phyloP scores from a whole-genome alignment of 495 filamentous ascomycete genomes.

The Cercophora newfieldiana region DNA sequence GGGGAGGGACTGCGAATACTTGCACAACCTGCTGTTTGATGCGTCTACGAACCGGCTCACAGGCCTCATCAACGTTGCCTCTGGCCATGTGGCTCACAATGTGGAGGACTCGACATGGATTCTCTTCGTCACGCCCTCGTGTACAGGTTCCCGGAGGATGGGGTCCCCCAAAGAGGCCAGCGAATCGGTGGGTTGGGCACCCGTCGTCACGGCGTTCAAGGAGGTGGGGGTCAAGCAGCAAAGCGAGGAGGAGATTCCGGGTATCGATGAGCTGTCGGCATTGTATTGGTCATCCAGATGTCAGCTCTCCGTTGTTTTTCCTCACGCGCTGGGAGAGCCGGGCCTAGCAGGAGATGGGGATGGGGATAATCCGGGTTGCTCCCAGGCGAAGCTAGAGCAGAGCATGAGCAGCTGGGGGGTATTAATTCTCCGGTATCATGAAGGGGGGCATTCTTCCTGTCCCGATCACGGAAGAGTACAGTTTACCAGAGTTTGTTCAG shows the following conservation, averaged over 20 bases:
- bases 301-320: conserved; percentile 1
- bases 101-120: neutral
- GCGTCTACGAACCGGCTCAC: conserved; percentile 9
- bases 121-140: neutral
- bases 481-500: too few relatives aligned
- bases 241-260: neutral
- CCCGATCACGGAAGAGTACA: neutral
- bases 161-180: too few relatives aligned
- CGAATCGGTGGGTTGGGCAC: neutral
- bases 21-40: conserved; percentile 21
- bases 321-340: conserved; percentile 6
- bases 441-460: neutral
- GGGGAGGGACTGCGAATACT: neutral
- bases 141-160: neutral
- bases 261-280: conserved; percentile 8
- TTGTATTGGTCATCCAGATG: conserved; percentile 12
- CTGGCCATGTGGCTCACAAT: conserved; percentile 18
- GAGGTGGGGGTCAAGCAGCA: neutral
- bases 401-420: neutral
- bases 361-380: neutral
- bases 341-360: neutral
- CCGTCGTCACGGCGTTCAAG: neutral
- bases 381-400: neutral
- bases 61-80: conserved; percentile 22
- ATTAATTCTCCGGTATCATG: neutral